Base-by-base conservation (phyloP, 495 filamentous ascomycete species). In the Hypoxylon rickii region DNA sequence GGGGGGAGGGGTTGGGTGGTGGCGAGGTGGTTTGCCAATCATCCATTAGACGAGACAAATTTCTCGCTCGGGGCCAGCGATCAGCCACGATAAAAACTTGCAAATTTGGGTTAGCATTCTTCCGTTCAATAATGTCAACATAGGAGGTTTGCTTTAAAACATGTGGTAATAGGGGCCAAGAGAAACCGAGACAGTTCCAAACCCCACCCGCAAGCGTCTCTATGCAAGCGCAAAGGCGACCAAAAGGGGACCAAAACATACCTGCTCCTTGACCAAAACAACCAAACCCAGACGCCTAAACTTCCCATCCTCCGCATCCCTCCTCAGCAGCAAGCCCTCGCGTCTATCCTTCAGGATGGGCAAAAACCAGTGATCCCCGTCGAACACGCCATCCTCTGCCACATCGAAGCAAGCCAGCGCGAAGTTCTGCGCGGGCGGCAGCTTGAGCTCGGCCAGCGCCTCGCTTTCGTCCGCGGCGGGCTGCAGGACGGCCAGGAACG, bases 231-330 rank as follows among this genome's bases (percentile, higher is more conserved):
- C 32, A 19, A 39, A 31, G 39, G 20, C 13, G 26, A 21, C 1
- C 17, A 21, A 26, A 15, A 38, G 12, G 18, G 20, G n/a, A 43
- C 8, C 1, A 15, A 15, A 13, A 48, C 47, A n/a, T 44, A 62
- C 58, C 58, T 62, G 29, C 19, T 57, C 47, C 18, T 36, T 57
- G 0, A 47, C 34, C 20, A 32, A 16, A 2, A 7, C 10, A 8
- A 46, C 52, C 20, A 44, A 7, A 1, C 58, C 58, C 1, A 61
- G 40, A n/a, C 58, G 58, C 10, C 58, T 52, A 18, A 57, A 62
- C 31, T 57, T 62, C 2, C 52, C 47, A n/a, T 62, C 52, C 2
- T 42, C 37, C 11, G 22, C 13, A 10, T 49, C 44, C 13, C 33
- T 62, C 10, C 33, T 16, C 7, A 62, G 32, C 3, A 62, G 12